phyloP scores from a whole-genome alignment of 768 basidiomycete species.

The Lepiota brunneoincarnata region DNA sequence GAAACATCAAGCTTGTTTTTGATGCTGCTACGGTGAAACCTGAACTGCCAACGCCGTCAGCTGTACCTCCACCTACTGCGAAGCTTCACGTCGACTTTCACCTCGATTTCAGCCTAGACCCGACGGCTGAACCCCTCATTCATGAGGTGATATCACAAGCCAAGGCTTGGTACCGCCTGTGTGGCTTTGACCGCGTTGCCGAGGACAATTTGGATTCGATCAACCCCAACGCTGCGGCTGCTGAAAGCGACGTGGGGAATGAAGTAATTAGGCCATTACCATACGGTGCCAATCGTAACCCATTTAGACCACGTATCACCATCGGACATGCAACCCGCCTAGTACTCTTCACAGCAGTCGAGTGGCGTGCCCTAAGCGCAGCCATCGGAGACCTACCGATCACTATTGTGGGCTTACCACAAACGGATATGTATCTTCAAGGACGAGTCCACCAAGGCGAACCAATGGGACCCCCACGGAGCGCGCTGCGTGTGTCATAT shows the following conservation, averaged over 20 bases:
- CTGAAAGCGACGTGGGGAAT: constrained; percentile 11
- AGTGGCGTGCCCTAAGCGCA: constrained; percentile 43
- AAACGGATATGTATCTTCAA: constrained; percentile 71
- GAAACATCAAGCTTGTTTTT: constrained; percentile 53
- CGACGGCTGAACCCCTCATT: constrained; percentile 47
- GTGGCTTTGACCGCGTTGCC: constrained; percentile 5
- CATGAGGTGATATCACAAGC: constrained; percentile 47
- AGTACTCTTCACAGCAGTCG: constrained; percentile 41
- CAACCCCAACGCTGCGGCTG: neutral
- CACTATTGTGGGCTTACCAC: constrained; percentile 54
- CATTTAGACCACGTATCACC: constrained; percentile 37
- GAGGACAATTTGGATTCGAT: constrained; percentile 11
- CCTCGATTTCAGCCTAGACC: constrained; percentile 64
- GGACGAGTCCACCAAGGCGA: constrained; percentile 36
- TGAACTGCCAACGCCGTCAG: neutral
- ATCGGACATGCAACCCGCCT: constrained; percentile 63
- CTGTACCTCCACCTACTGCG: neutral
- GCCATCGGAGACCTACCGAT: constrained; percentile 45
- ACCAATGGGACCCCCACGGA: constrained; percentile 44
- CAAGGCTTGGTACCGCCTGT: constrained; percentile 16
- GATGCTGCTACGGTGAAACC: constrained; percentile 31
- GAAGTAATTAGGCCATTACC: neutral
- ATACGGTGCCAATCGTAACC: constrained; percentile 17
- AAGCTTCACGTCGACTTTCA: constrained; percentile 56
- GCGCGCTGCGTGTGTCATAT: constrained; percentile 53